Evolutionary conservation across 208 protist genomes (phyloP).

Genomic region (Leishmania tropica): DNA sequence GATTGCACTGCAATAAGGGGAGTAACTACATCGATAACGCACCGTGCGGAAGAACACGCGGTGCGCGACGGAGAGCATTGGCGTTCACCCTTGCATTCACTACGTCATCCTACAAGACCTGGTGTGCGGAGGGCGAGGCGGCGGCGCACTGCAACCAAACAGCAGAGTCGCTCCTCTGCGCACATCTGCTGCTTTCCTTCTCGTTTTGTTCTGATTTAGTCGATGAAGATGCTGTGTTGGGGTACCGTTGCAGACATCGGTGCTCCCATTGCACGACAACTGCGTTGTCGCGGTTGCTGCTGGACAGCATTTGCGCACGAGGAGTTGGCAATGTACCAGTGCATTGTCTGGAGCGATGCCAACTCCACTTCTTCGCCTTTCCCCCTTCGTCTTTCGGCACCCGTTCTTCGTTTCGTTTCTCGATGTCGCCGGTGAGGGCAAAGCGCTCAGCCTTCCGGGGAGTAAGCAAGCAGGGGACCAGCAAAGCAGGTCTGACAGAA

Average conservation of each 20-base stretch:
- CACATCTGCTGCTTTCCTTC: not conserved
- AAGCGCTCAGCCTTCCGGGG: not conserved
- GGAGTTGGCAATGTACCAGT: not conserved
- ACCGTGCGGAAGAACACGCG: not conserved
- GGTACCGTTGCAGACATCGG: not conserved
- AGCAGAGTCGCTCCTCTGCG: not conserved
- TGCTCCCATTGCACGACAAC: not conserved
- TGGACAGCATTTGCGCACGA: too few species aligned
- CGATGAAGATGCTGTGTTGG: too few species aligned
- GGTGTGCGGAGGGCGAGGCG: not conserved
- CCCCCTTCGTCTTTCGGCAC: not conserved
- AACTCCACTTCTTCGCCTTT: not conserved
- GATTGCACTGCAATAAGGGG: not conserved
- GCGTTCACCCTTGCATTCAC: not conserved
- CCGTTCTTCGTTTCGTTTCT: not conserved
- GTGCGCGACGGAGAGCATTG: not conserved
- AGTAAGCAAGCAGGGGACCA: not conserved
- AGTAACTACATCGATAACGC: not conserved
- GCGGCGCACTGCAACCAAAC: not conserved
- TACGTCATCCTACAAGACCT: not conserved
- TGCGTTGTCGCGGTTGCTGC: not conserved
- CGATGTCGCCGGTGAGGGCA: not conserved
- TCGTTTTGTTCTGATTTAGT: not conserved
- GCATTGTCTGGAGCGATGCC: not conserved
- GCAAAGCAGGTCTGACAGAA: not conserved